These are phyloP conservation scores for Thermothielavioides terrestris DNA, from an alignment of 495 filamentous ascomycete species.

Conservation along the genomic window DNA sequence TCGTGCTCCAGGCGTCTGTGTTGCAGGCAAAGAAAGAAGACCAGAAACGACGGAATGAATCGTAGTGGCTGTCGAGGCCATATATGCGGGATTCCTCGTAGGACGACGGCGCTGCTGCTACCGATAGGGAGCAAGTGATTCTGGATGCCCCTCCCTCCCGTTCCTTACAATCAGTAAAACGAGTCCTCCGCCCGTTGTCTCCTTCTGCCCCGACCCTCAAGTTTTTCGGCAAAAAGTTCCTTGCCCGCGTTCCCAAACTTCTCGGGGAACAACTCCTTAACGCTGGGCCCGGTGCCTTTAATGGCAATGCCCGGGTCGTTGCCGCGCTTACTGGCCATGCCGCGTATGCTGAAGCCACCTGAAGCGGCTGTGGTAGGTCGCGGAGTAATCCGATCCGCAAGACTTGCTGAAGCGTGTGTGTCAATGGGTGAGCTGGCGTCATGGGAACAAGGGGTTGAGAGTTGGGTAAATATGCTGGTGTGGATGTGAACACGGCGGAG, in stretches of 20 bases:
- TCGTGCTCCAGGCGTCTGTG: too few species aligned
- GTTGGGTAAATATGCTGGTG: not conserved
- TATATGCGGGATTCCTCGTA: too few species aligned
- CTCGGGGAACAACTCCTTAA: constrained; percentile 61
- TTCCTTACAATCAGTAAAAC: constrained; percentile 36
- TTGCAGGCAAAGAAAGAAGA: too few species aligned
- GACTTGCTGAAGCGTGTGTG: constrained; percentile 19
- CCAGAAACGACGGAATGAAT: too few species aligned
- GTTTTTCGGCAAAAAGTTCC: constrained; percentile 54
- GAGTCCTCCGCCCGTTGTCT: constrained; percentile 48
- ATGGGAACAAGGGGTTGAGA: not conserved
- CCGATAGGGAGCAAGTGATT: too few species aligned
- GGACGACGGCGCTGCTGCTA: too few species aligned
- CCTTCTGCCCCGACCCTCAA: constrained; percentile 38
- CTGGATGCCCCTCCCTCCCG: too few species aligned
- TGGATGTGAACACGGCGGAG: not conserved
- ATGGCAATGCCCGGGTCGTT: constrained; percentile 55
- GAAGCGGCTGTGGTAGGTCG: constrained; percentile 4
- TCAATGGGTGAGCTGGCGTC: constrained; percentile 16
- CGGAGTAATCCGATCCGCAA: constrained; percentile 36
- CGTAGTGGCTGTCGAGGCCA: too few species aligned
- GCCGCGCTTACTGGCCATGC: constrained; percentile 41
- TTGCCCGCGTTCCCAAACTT: constrained; percentile 61
- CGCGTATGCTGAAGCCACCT: constrained; percentile 54
- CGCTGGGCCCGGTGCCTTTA: constrained; percentile 51